Percentiles rank a stretch among this genome's conserved stretches.
These are phyloP conservation scores for Chenopodium berlandieri DNA, from an alignment of 148 eudicot species.

Conservation along the genomic window DNA sequence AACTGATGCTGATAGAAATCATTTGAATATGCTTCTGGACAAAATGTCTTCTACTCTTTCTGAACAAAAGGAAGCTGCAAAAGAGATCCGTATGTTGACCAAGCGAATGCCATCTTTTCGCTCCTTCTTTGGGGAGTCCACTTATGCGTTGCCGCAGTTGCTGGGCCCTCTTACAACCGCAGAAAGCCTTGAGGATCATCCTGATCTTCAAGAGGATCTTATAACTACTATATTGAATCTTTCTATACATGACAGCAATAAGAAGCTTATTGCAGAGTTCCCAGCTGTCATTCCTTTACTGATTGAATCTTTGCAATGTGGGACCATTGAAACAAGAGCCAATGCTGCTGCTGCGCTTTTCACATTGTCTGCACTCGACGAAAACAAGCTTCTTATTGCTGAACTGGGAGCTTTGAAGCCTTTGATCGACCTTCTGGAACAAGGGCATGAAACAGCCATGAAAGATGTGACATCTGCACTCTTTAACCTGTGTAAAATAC, in stretches of 20 bases:
- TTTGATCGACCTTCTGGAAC: constrained; percentile 44
- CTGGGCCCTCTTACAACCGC: constrained; percentile 28
- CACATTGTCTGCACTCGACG: constrained; percentile 46
- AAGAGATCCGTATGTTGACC: constrained; percentile 45
- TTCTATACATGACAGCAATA: constrained; percentile 40
- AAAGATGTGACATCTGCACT: constrained; percentile 55
- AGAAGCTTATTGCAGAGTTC: constrained; percentile 35
- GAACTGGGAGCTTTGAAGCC: constrained; percentile 41
- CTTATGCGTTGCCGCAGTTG: constrained; percentile 39
- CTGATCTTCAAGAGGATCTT: constrained; percentile 51
- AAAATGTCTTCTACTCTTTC: constrained; percentile 54
- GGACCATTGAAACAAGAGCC: constrained; percentile 34
- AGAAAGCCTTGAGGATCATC: constrained; percentile 24
- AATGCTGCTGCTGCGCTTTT: constrained; percentile 57
- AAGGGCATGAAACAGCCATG: constrained; percentile 44
- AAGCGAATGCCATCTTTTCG: constrained; percentile 39
- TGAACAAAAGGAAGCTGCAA: constrained; percentile 65
- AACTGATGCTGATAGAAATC: constrained; percentile 50
- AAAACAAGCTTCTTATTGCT: constrained; percentile 40
- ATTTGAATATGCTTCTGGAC: constrained; percentile 41
- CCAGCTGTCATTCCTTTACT: constrained; percentile 42
- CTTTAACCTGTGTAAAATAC: constrained; percentile 38
- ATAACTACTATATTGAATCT: constrained; percentile 42
- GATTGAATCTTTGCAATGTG: constrained; percentile 39
- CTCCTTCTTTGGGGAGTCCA: constrained; percentile 37